Conservation (phyloP, 192 early-diverging fungal genomes). For the Rhizophagus sp. region DNA sequence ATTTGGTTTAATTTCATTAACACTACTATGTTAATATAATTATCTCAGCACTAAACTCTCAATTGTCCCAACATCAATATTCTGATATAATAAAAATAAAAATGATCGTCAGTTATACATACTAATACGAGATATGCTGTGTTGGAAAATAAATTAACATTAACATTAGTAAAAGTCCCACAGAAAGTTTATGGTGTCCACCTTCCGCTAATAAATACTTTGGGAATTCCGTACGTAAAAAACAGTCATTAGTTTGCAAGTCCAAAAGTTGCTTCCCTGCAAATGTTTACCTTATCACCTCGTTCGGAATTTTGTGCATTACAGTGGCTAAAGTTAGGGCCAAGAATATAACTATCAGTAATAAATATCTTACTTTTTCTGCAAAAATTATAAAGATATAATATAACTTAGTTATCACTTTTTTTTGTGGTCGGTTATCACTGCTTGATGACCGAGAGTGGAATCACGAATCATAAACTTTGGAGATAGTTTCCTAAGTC, state of each 20-base stretch:
- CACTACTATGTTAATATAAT: too few relatives aligned
- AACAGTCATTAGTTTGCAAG: constrained; percentile 15
- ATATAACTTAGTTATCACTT: constrained; percentile 22
- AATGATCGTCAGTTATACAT: too few relatives aligned
- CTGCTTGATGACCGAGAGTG: constrained; percentile 24
- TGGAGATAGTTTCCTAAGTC: constrained; percentile 19
- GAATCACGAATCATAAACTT: constrained; percentile 27
- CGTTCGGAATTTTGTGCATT: constrained; percentile 17
- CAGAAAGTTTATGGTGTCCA: not conserved
- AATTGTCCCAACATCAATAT: too few relatives aligned
- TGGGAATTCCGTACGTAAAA: constrained; percentile 1
- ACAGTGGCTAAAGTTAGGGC: constrained; percentile 10
- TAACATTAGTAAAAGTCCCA: not conserved
- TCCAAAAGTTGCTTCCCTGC: not conserved
- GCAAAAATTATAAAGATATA: constrained; percentile 20
- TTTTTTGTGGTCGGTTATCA: constrained; percentile 28
- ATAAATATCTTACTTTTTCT: constrained; percentile 15
- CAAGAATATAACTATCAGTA: constrained; percentile 18
- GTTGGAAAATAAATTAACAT: too few relatives aligned
- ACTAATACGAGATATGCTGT: too few relatives aligned
- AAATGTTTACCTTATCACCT: constrained; percentile 7
- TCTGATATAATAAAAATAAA: too few relatives aligned
- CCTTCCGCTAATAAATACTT: not conserved
- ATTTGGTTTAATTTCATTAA: too few relatives aligned
- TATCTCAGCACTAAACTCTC: too few relatives aligned